Base-by-base conservation (phyloP, 306 rosid genomes). In the Clitoria ternatea region DNA sequence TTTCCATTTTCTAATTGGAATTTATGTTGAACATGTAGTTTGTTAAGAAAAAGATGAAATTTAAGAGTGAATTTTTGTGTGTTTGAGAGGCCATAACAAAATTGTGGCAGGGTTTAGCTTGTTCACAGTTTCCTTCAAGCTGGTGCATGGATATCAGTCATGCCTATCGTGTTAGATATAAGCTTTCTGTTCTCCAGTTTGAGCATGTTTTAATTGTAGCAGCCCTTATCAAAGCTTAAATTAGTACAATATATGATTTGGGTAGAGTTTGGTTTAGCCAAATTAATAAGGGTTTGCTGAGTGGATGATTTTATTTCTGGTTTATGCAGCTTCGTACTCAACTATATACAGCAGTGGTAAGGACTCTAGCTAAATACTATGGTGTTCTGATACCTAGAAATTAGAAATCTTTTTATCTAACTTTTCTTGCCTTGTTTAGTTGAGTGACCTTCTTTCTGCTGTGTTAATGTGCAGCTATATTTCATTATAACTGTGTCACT, bases 271-370 rank as follows among this genome's bases (percentile, higher is more conserved):
- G n/a, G 18, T 48, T 63, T 71, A 53, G 22, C 59, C 36, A 19
- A 13, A 40, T 48, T 36, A 4, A 14, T 14, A 20, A 56, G 17
- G 65, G 37, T 42, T 54, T 76, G 36, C 66, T 53, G 60, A 65
- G 68, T 70, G 56, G 50, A 30, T 35, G 14, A 0, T 61, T 85
- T 74, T 22, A 69, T 43, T 79, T 45, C 73, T 75, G 81, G 35
- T 36, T 72, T 67, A 37, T 82, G 90, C 94, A 92, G 97, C 88
- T 92, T 75, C 96, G 89, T 20, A 92, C 97, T 52, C 96, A 92
- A 79, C 74, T 72, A 61, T 89, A 82, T 73, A 85, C 22, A 74
- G 97, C 97, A 79, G 61, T 81, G 92, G 97, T 92, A 85, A 48
- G 87, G 30, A 65, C 70, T 66, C 79, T 72, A 39, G 53, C 66